A percentile compares a stretch with the other conserved stretches of the same genome.
These are phyloP conservation scores for Daldinia vernicosa DNA, from an alignment of 495 filamentous ascomycete species.

Conservation along the genomic window DNA sequence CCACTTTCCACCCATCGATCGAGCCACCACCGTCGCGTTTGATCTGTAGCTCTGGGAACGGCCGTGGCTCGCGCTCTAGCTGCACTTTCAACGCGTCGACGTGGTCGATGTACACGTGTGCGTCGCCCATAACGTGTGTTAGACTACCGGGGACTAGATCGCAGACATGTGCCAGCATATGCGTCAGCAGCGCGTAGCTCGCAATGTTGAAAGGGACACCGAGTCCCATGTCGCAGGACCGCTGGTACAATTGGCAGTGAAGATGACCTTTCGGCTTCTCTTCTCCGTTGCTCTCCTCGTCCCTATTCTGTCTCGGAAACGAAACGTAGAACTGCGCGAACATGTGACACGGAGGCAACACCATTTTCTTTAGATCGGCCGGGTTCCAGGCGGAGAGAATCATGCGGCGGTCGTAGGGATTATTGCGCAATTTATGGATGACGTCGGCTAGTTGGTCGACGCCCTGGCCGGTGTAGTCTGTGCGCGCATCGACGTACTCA, in stretches of 20 bases:
- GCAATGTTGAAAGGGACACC: constrained; percentile 99
- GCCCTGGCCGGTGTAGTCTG: constrained; percentile 88
- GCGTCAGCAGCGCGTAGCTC: constrained; percentile 87
- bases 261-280: constrained; percentile 68
- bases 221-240: constrained; percentile 96
- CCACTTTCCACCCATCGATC: constrained; percentile 84
- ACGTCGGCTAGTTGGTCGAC: constrained; percentile 92
- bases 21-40: constrained; percentile 69
- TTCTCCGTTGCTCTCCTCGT: constrained; percentile 39
- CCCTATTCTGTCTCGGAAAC: constrained; percentile 63
- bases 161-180: constrained; percentile 90
- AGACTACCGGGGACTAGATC: constrained; percentile 83
- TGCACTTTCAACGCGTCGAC: constrained; percentile 85
- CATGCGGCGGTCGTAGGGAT: constrained; percentile 87
- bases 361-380: constrained; percentile 85
- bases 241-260: constrained; percentile 88
- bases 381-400: constrained; percentile 96
- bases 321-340: constrained; percentile 98
- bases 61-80: constrained; percentile 78
- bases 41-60: constrained; percentile 82
- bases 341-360: constrained; percentile 97
- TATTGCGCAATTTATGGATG: constrained; percentile 78
- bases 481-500: constrained; percentile 77
- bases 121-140: constrained; percentile 94
- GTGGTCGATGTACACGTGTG: constrained; percentile 94